Conservation (phyloP, 345 rosid genomes). For the Eutrema yunnanense region DNA sequence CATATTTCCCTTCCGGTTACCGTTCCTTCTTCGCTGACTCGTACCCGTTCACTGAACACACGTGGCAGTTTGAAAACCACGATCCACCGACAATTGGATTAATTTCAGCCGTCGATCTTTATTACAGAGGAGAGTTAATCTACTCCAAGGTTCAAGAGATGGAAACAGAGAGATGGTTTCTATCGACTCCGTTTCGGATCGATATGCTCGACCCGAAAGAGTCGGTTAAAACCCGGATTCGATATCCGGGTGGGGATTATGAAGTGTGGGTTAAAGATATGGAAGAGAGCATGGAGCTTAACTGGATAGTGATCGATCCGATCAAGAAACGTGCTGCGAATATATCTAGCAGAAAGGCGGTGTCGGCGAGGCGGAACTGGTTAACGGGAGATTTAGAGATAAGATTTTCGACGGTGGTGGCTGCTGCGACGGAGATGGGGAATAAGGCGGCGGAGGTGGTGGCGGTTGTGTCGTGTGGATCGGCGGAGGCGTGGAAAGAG, state of each 20-base stretch:
- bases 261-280: constrained; percentile 44
- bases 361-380: constrained; percentile 66
- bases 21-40: constrained; percentile 62
- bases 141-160: constrained; percentile 44
- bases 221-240: constrained; percentile 30
- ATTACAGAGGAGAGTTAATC: constrained; percentile 34
- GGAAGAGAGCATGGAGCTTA: constrained; percentile 45
- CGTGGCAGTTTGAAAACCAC: background rate
- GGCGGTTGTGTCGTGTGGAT: constrained; percentile 25
- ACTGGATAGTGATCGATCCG: constrained; percentile 77
- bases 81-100: constrained; percentile 19
- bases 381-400: constrained; percentile 50
- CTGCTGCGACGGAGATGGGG: background rate
- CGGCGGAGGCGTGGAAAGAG: constrained; percentile 39
- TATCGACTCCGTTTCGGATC: constrained; percentile 52
- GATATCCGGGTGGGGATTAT: constrained; percentile 18
- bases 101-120: constrained; percentile 76
- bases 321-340: constrained; percentile 44
- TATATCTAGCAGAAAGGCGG: constrained; percentile 51
- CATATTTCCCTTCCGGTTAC: constrained; percentile 49
- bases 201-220: constrained; percentile 54
- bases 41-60: constrained; percentile 38
- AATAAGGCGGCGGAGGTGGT: background rate
- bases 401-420: constrained; percentile 38
- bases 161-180: constrained; percentile 52